Percentiles rank a stretch among this genome's conserved stretches.
Evolutionary conservation across 345 rosid species (phyloP).

Genomic region (Iberis pinnata): DNA sequence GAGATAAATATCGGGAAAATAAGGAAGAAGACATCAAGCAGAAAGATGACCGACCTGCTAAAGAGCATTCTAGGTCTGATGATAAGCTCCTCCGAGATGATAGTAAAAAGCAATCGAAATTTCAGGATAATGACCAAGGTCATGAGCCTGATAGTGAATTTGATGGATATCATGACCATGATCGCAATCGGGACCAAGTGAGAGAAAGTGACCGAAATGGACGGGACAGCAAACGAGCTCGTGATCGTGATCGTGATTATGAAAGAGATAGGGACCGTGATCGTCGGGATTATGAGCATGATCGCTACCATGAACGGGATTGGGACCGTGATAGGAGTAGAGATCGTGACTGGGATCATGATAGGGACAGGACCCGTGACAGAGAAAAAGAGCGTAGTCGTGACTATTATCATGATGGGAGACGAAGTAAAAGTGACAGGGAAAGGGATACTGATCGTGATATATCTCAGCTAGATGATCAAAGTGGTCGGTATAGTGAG

Average conservation of each 20-base stretch:
- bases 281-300: slow-evolving; percentile 32
- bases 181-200: slow-evolving; percentile 22
- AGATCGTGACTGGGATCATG: slow-evolving; percentile 38
- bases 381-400: slow-evolving; percentile 38
- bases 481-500: slow-evolving; percentile 47
- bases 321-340: slow-evolving; percentile 31
- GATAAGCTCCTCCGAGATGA: too few species aligned
- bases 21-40: slow-evolving; percentile 56
- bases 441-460: slow-evolving; percentile 43
- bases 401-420: slow-evolving; percentile 37
- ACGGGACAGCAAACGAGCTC: slow-evolving; percentile 31
- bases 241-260: slow-evolving; percentile 35
- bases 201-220: slow-evolving; percentile 26
- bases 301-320: slow-evolving; percentile 30
- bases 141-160: slow-evolving; percentile 34
- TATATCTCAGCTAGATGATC: slow-evolving; percentile 34
- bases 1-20: slow-evolving; percentile 55
- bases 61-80: slow-evolving; percentile 33
- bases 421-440: slow-evolving; percentile 30
- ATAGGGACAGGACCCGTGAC: slow-evolving; percentile 34
- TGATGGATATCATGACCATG: slow-evolving; percentile 30
- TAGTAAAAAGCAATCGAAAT: slow-evolving; percentile 37
- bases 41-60: slow-evolving; percentile 53
- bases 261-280: slow-evolving; percentile 27
- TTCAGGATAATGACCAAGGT: slow-evolving; percentile 42